These are phyloP conservation scores for Pseudogymnoascus sp. DNA, from an alignment of 2,329 filamentous ascomycete genomes.

Conservation along the genomic window DNA sequence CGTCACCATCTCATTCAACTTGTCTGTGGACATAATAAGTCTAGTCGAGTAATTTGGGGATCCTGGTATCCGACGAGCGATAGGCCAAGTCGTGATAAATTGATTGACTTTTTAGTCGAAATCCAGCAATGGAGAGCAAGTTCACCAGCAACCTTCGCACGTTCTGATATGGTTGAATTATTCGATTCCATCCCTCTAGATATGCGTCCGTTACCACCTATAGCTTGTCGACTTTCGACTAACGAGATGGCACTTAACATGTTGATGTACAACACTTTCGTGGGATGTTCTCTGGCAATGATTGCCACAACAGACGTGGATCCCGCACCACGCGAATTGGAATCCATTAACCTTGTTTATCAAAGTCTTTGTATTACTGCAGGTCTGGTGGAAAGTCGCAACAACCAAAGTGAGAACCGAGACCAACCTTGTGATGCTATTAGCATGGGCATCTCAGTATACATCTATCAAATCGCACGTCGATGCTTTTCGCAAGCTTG, in stretches of 20 bases:
- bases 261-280: neutral
- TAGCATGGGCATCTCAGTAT: constrained; percentile 16
- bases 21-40: neutral
- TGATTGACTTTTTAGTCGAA: neutral
- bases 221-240: neutral
- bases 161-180: neutral
- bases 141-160: neutral
- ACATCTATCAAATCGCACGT: constrained; percentile 16
- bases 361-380: neutral
- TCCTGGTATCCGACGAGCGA: neutral
- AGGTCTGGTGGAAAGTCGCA: neutral
- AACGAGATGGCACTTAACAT: neutral
- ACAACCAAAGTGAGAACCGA: constrained; percentile 5
- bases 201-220: neutral
- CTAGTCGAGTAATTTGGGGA: neutral
- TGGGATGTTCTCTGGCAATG: neutral
- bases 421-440: constrained; percentile 18
- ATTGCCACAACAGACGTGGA: neutral
- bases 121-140: neutral
- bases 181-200: neutral
- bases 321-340: neutral
- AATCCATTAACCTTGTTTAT: neutral
- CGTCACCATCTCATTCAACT: neutral
- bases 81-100: neutral
- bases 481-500: constrained; percentile 16